Evolutionary conservation across 352 stramenopile species (phyloP), one percentile per base, ranked within the genome.

Genomic region (Phytophthora sp.): DNA sequence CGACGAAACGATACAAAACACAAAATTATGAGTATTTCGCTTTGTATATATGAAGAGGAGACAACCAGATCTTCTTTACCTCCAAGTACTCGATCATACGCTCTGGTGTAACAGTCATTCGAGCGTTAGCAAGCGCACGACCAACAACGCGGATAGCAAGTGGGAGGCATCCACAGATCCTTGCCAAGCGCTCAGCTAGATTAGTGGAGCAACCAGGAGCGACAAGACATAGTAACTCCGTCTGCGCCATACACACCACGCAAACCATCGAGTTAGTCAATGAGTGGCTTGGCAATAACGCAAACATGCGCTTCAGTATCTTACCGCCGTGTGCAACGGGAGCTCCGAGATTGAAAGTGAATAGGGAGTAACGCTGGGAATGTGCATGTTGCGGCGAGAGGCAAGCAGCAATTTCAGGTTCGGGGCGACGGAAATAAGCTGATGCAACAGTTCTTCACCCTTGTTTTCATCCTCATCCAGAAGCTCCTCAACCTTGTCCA

Each of bases 1-100:
- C 29, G 12, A 18, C 33, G 47, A 26, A 11, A 56, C 29, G 38
- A 70, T 36, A 57, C 26, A 41, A 41, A 18, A 20, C 18, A 41
- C 11, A 20, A 20, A 11, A 41, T 7, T 41, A 21, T 41, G 30
- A 63, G 54, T 12, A 16, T 58, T 39, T 39, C n/a, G n/a, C n/a
- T n/a, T 4, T 26, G 18, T 46, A 57, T 12, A 15, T 41, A 21
- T 41, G 13, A 21, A 16, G 11, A 21, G 13, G 35, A 41, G 35
- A 41, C 35, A 41, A 41, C 15, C 31, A 38, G 11, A 44, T 4
- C 36, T 8, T 44, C 36, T 44, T 56, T 67, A 79, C 83, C 72
- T 92, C 82, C 13, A 94, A 72, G 30, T 89, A 89, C 42, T 91
- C 80, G 44, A 94, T 92, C 81, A 94, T 90, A 27, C 89, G 81